Percentiles rank a stretch among this genome's conserved stretches.
These are phyloP conservation scores for Ceratocystis papillata DNA, from an alignment of 2,329 filamentous ascomycete species.

Conservation along the genomic window DNA sequence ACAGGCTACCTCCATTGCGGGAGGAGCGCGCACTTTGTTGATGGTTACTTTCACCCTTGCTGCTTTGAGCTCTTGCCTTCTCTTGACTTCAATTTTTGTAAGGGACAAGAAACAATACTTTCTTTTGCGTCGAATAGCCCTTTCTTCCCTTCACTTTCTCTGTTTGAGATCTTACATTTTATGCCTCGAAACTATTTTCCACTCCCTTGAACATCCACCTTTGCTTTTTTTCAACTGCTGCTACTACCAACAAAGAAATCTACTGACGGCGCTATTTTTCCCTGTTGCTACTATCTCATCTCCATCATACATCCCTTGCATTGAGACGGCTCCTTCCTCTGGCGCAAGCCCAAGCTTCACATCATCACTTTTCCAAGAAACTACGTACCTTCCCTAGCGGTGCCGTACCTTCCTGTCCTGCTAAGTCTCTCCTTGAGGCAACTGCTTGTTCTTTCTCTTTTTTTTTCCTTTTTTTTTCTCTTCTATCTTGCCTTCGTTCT, in stretches of 20 bases:
- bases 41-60: not conserved
- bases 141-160: not conserved
- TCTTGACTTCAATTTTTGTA: not conserved
- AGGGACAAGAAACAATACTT: not conserved
- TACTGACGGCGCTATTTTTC: slow-evolving; percentile 8
- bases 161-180: slow-evolving; percentile 9
- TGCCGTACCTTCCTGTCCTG: not conserved
- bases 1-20: not conserved
- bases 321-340: slow-evolving; percentile 8
- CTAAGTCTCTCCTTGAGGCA: not conserved
- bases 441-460: not conserved
- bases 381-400: not conserved
- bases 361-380: not conserved
- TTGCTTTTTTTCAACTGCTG: slow-evolving; percentile 5
- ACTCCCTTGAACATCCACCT: slow-evolving; percentile 1
- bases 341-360: slow-evolving; percentile 4
- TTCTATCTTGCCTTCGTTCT: not conserved
- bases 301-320: slow-evolving; percentile 8
- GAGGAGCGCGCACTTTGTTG: not conserved
- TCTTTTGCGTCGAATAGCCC: not conserved
- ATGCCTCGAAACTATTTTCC: not conserved
- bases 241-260: not conserved
- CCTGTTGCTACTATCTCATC: slow-evolving; percentile 11
- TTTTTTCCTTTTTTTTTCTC: not conserved
- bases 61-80: slow-evolving; percentile 10